A percentile compares a stretch with the other conserved stretches of the same genome.
Conservation (phyloP, 176 grass and related monocot genomes). For the Aegilops longissima region DNA sequence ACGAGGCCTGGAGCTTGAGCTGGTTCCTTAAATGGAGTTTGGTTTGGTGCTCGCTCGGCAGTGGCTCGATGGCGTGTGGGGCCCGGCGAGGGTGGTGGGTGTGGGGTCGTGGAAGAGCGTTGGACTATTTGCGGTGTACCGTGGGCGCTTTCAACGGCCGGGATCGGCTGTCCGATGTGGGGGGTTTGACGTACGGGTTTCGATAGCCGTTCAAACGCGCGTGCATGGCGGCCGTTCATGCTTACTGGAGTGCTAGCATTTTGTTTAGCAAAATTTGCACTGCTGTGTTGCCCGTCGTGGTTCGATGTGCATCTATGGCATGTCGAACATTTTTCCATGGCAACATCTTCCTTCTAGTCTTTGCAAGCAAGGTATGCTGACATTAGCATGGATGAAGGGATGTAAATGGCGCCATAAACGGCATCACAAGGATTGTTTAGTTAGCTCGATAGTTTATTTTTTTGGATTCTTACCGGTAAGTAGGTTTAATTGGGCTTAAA, state of each 20-base stretch:
- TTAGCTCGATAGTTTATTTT: too few species aligned
- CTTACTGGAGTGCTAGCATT: not conserved
- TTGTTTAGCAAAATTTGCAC: not conserved
- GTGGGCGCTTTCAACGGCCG: not conserved
- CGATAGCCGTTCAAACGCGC: slow-evolving; percentile 4
- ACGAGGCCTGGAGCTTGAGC: not conserved
- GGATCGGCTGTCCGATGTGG: slow-evolving; percentile 1
- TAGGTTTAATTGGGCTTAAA: too few species aligned
- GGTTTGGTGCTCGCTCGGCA: not conserved
- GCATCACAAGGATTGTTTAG: too few species aligned
- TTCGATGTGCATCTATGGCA: too few species aligned
- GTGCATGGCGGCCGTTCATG: not conserved
- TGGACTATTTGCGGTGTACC: not conserved
- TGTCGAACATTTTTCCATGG: too few species aligned
- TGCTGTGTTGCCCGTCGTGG: too few species aligned
- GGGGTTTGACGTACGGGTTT: slow-evolving; percentile 14
- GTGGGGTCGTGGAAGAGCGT: not conserved
- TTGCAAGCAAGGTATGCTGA: too few species aligned
- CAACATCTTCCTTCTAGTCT: too few species aligned
- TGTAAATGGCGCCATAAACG: too few species aligned
- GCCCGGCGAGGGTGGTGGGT: not conserved
- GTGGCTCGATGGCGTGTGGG: slow-evolving; percentile 4
- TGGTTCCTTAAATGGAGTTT: slow-evolving; percentile 27
- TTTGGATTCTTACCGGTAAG: too few species aligned
- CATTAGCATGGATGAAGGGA: too few species aligned